These are phyloP conservation scores for Bipolaris sorokiniana DNA, from an alignment of 2,329 filamentous ascomycete genomes.

Conservation along the genomic window DNA sequence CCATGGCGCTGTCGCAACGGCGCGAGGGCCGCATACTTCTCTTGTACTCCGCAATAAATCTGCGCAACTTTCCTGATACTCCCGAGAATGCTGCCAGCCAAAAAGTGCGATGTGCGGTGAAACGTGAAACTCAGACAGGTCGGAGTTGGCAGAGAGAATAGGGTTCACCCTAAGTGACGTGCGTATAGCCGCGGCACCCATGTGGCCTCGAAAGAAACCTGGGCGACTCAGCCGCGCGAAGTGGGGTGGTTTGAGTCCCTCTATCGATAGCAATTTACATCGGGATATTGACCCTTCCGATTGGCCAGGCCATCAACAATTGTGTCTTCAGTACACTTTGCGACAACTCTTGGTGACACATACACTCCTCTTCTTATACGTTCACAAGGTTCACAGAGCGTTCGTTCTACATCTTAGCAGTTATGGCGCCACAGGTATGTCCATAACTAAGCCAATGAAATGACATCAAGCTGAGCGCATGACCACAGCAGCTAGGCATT, in stretches of 20 bases:
- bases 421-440: conserved; percentile 39
- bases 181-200: conserved; percentile 5
- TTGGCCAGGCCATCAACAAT: conserved; percentile 22
- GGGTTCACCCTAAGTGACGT: conserved; percentile 12
- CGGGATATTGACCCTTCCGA: conserved; percentile 17
- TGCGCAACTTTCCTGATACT: neutral
- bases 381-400: conserved; percentile 1
- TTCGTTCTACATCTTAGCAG: conserved; percentile 3
- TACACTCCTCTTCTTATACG: neutral
- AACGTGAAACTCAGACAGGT: conserved; percentile 2
- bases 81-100: neutral
- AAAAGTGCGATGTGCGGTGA: conserved; percentile 5
- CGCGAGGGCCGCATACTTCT: conserved; percentile 22
- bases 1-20: conserved; percentile 26
- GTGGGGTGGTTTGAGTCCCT: conserved; percentile 1
- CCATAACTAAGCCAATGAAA: conserved; percentile 6
- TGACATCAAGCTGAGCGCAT: conserved; percentile 38
- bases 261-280: conserved; percentile 15
- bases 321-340: conserved; percentile 22
- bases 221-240: conserved; percentile 2
- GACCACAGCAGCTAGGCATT: conserved; percentile 51
- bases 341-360: conserved; percentile 10
- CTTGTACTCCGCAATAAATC: conserved; percentile 11
- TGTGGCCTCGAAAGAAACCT: conserved; percentile 4
- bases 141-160: conserved; percentile 4